These are phyloP conservation scores for Quercus ilex DNA, from an alignment of 306 rosid genomes.

Conservation along the genomic window DNA sequence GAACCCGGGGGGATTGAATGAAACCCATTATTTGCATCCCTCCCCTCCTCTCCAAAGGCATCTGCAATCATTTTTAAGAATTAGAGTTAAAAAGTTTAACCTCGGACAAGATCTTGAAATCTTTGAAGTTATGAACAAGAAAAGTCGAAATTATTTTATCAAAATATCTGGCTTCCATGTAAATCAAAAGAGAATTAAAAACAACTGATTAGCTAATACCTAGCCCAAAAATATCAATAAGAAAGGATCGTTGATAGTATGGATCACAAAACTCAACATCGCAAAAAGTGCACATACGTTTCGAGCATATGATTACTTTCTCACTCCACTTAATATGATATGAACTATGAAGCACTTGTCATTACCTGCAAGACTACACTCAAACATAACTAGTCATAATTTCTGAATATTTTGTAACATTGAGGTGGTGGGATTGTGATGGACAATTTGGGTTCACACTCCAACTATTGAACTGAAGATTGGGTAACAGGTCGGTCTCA, in stretches of 20 bases:
- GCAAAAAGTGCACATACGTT: background rate
- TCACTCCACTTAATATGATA: background rate
- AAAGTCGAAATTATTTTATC: background rate
- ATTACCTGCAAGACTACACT: background rate
- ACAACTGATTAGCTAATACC: background rate
- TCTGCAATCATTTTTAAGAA: slow-evolving; percentile 32
- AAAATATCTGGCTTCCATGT: background rate
- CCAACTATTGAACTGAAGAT: background rate
- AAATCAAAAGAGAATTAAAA: background rate
- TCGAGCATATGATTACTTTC: background rate
- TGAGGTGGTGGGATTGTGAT: background rate
- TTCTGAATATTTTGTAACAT: background rate
- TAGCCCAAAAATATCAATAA: background rate
- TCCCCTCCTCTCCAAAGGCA: slow-evolving; percentile 49
- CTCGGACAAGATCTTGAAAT: background rate
- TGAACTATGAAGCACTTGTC: background rate
- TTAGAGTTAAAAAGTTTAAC: background rate
- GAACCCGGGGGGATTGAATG: slow-evolving; percentile 44
- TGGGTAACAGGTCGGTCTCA: background rate
- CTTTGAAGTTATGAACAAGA: background rate
- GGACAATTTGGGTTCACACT: background rate
- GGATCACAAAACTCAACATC: background rate
- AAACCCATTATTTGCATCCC: slow-evolving; percentile 38
- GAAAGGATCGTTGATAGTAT: background rate
- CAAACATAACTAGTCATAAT: background rate